Evolutionary conservation across 352 stramenopile species (phyloP).

Genomic region (Phytophthora idaei): DNA sequence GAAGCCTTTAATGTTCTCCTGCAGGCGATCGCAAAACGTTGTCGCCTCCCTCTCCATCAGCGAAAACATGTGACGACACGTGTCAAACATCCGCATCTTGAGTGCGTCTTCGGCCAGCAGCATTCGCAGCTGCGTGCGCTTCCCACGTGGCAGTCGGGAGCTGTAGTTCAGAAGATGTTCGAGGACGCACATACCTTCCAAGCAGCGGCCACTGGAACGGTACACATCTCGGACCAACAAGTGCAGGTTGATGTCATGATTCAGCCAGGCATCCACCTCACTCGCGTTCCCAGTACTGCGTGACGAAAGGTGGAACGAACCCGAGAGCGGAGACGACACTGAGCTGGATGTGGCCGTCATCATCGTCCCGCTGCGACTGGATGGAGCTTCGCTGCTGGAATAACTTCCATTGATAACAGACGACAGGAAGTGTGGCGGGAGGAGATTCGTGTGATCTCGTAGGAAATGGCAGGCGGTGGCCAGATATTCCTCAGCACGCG

Average conservation of each 20-base stretch:
- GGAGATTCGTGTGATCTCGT: conserved; percentile 67
- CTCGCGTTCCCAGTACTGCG: conserved; percentile 61
- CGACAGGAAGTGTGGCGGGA: conserved; percentile 72
- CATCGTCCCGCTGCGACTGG: conserved; percentile 67
- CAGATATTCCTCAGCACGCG: conserved; percentile 72
- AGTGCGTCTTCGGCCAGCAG: conserved; percentile 78
- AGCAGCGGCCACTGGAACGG: conserved; percentile 72
- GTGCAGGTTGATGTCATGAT: conserved; percentile 86
- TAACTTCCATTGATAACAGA: conserved; percentile 52
- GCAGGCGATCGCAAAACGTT: conserved; percentile 71
- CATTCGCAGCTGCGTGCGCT: conserved; percentile 82
- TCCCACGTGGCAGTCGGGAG: conserved; percentile 68
- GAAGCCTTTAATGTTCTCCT: conserved; percentile 72
- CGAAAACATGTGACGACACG: conserved; percentile 73
- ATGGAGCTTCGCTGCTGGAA: conserved; percentile 55
- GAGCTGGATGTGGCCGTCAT: conserved; percentile 75
- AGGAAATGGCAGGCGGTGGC: conserved; percentile 68
- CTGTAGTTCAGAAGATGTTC: conserved; percentile 84
- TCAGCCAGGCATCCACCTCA: conserved; percentile 81
- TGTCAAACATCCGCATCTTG: conserved; percentile 78
- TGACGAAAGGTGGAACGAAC: conserved; percentile 61
- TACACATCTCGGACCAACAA: conserved; percentile 82
- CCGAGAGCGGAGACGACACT: conserved; percentile 63
- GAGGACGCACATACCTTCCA: conserved; percentile 80
- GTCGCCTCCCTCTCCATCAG: conserved; percentile 80